These are phyloP conservation scores for Sonneratia alba DNA, from an alignment of 345 rosid species.

Conservation along the genomic window DNA sequence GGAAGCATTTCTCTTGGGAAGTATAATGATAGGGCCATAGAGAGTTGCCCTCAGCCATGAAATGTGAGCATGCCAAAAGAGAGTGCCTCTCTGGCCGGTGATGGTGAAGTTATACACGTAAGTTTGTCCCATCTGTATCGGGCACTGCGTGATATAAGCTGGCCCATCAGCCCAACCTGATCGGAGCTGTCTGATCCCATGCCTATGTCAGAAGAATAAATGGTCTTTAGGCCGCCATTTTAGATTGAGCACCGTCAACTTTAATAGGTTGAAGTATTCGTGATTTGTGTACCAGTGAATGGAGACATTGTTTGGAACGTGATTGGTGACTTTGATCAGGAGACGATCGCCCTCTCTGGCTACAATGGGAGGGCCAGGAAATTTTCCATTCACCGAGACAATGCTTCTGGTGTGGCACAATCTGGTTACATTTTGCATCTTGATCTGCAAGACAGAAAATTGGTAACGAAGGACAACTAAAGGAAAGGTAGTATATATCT, in stretches of 20 bases:
- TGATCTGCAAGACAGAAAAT: slow-evolving; percentile 19
- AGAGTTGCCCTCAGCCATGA: slow-evolving; percentile 72
- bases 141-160: slow-evolving; percentile 52
- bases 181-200: slow-evolving; percentile 48
- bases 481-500: not conserved
- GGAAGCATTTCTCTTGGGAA: slow-evolving; percentile 50
- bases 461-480: not conserved
- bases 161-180: slow-evolving; percentile 66
- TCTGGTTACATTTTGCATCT: slow-evolving; percentile 35
- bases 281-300: slow-evolving; percentile 39
- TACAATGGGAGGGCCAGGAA: slow-evolving; percentile 44
- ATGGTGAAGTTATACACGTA: slow-evolving; percentile 50
- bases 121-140: slow-evolving; percentile 45
- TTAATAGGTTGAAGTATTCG: not conserved
- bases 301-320: slow-evolving; percentile 39
- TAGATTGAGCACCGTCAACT: not conserved
- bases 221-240: not conserved
- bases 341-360: slow-evolving; percentile 54
- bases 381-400: slow-evolving; percentile 47
- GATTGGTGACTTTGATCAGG: slow-evolving; percentile 41
- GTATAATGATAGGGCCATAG: slow-evolving; percentile 61
- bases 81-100: slow-evolving; percentile 52
- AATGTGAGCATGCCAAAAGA: slow-evolving; percentile 44
- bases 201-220: slow-evolving; percentile 25
- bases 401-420: slow-evolving; percentile 49